phyloP scores from a whole-genome alignment of 2,329 filamentous ascomycete genomes.

The Epichloe hybrida region DNA sequence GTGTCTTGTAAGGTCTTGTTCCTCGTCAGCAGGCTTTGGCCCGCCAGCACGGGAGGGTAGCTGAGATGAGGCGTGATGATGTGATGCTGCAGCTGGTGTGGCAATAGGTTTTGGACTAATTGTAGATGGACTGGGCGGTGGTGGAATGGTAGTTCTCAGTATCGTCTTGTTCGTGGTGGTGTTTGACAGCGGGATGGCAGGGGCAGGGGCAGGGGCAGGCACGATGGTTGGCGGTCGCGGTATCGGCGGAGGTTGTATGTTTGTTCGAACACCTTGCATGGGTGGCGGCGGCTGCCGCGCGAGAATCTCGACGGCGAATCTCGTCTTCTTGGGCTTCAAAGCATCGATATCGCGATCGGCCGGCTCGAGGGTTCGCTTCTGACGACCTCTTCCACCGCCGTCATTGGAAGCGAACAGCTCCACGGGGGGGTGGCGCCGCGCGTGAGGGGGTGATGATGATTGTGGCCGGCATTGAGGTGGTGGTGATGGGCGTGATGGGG shows the following conservation, averaged over 20 bases:
- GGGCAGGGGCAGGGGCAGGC: slow-evolving; percentile 4
- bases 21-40: slow-evolving; percentile 10
- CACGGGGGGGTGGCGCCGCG: slow-evolving; percentile 7
- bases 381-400: slow-evolving; percentile 25
- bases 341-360: slow-evolving; percentile 31
- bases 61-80: slow-evolving; percentile 2
- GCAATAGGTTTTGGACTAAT: slow-evolving; percentile 2
- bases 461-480: slow-evolving; percentile 15
- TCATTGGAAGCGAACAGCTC: slow-evolving; percentile 14
- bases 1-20: slow-evolving; percentile 31
- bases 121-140: not conserved
- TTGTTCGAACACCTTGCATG: slow-evolving; percentile 13
- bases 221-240: slow-evolving; percentile 12
- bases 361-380: slow-evolving; percentile 35
- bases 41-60: slow-evolving; percentile 8
- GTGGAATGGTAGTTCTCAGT: not conserved
- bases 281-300: slow-evolving; percentile 15
- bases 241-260: slow-evolving; percentile 13
- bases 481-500: slow-evolving; percentile 12
- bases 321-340: slow-evolving; percentile 33
- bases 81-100: slow-evolving; percentile 1
- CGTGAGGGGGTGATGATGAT: slow-evolving; percentile 10
- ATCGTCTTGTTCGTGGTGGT: slow-evolving; percentile 3
- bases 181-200: slow-evolving; percentile 3
- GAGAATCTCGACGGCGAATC: slow-evolving; percentile 40